Conservation (phyloP, 176 grass and related monocot genomes). For the Urochloa ruziziensis region DNA sequence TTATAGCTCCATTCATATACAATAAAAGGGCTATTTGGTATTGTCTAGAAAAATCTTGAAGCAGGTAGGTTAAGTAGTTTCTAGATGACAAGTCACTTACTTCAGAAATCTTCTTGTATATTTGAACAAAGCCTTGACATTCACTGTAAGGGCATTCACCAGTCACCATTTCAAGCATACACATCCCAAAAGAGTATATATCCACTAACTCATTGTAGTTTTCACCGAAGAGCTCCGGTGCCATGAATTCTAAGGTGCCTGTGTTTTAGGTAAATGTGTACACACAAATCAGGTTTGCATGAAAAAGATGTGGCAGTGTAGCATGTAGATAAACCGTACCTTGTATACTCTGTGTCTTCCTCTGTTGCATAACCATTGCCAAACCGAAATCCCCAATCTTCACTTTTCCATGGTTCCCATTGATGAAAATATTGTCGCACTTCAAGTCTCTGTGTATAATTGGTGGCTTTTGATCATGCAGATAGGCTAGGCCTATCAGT, state of each 20-base stretch:
- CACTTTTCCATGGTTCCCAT: constrained; percentile 59
- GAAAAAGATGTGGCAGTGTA: neutral
- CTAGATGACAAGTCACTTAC: constrained; percentile 24
- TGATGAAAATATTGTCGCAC: constrained; percentile 66
- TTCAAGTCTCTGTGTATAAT: constrained; percentile 63
- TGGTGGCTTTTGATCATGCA: constrained; percentile 40
- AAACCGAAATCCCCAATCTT: constrained; percentile 63
- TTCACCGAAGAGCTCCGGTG: constrained; percentile 50
- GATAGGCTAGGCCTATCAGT: constrained; percentile 49
- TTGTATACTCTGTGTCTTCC: constrained; percentile 42
- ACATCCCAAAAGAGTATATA: constrained; percentile 70
- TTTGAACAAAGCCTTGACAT: constrained; percentile 38
- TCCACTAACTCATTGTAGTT: constrained; percentile 60
- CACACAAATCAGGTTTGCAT: neutral
- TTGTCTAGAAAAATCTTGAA: neutral
- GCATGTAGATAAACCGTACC: neutral
- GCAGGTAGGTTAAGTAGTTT: neutral
- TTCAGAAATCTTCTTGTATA: constrained; percentile 54
- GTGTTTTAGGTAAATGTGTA: neutral
- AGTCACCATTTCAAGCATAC: constrained; percentile 70
- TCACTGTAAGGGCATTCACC: constrained; percentile 61
- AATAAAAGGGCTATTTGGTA: neutral
- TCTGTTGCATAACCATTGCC: constrained; percentile 48
- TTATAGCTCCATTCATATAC: neutral
- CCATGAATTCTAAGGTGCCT: constrained; percentile 67